Evolutionary conservation across 257 asterid genomes (phyloP), one percentile per base, ranked within the genome.

Genomic region (Datura wrightii): DNA sequence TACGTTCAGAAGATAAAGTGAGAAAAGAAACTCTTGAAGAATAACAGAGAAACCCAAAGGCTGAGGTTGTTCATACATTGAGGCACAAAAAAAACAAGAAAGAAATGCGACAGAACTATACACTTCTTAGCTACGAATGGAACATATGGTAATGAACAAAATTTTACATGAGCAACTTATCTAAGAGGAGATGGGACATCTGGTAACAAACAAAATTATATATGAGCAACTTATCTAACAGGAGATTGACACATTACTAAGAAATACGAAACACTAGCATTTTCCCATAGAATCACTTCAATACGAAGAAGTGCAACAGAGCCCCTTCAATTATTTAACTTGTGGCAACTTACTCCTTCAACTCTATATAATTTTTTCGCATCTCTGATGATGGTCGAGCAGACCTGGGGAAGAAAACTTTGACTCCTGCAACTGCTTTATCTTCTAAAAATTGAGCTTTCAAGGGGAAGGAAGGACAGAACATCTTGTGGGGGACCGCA

Each of bases 271-370:
- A 76, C 62, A 76, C 46, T 50, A 50, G 62, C 41, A 76, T 36
- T 76, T 34, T 31, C 58, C 37, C 41, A 72, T 19, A 46, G 11
- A 46, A 72, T 46, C 19, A 48, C 44, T 48, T 74, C 81, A 48
- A 74, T 50, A 76, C 3, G 2, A 24, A 13, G 7, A 76, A 48
- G 24, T 24, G 44, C 3, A 74, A 24, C 13, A 48, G 8, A 74
- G 44, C 60, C 19, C 81, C 39, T 74, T 48, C 60, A 74, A 24
- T 41, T 46, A 50, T 74, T 74, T 74, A 74, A 74, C 81, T 76
- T 0, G 62, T 24, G 3, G 44, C 54, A 41, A 70, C 79, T 4
- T 74, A 74, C 11, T 74, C 59, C 19, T 19, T 76, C 42, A 48
- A 24, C 14, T 7, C 44, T 48, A 48, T 37, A 37, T 2, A 11